phyloP scores from a whole-genome alignment of 805 yeast genomes.

The Ogataea methylovora region DNA sequence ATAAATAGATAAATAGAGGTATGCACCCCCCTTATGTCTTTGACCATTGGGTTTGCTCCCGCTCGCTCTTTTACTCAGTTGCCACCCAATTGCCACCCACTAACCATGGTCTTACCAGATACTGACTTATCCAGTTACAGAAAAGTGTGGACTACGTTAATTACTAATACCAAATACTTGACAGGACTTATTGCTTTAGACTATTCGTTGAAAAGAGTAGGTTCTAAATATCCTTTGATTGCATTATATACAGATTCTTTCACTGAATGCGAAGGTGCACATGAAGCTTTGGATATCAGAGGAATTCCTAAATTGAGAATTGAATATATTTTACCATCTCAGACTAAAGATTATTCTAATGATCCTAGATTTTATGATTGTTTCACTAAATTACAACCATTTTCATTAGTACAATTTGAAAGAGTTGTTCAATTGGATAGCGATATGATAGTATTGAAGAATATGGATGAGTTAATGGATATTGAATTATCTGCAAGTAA shows the following conservation, averaged over 20 bases:
- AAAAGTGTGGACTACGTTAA: conserved; percentile 47
- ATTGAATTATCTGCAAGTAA: conserved; percentile 28
- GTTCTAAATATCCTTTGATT: conserved; percentile 43
- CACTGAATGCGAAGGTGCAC: conserved; percentile 23
- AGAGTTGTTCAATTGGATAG: conserved; percentile 49
- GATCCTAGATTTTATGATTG: conserved; percentile 54
- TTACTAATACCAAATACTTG: conserved; percentile 44
- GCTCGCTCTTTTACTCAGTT: too few relatives aligned
- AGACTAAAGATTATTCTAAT: conserved; percentile 34
- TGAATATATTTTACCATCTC: conserved; percentile 35
- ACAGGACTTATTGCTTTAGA: conserved; percentile 45
- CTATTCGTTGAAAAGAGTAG: conserved; percentile 33
- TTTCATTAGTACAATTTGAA: conserved; percentile 41
- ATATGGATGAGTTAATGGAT: conserved; percentile 55
- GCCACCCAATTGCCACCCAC: too few relatives aligned
- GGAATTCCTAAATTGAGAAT: conserved; percentile 35
- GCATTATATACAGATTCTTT: conserved; percentile 47
- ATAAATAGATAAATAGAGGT: too few relatives aligned
- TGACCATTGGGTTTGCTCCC: too few relatives aligned
- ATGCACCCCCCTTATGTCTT: too few relatives aligned
- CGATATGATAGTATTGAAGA: conserved; percentile 49
- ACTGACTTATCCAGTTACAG: conserved; percentile 7
- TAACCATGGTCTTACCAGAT: conserved; percentile 11
- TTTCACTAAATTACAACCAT: conserved; percentile 55
- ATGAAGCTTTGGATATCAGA: conserved; percentile 29